Evolutionary conservation across 495 filamentous ascomycete genomes (phyloP).

Genomic region (Penicillium cataractarum): DNA sequence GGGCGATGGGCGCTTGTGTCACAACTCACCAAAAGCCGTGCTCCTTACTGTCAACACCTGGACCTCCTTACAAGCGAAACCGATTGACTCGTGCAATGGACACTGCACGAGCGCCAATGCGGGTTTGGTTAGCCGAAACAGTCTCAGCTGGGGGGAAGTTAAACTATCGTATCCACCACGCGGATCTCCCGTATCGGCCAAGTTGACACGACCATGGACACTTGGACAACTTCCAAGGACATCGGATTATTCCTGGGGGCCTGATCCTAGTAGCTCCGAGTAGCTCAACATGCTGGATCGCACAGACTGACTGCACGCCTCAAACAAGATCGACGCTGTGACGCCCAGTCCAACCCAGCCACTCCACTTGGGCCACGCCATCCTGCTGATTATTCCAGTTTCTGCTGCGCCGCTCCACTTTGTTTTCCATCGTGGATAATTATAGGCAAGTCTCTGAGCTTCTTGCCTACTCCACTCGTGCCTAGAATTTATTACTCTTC

Average conservation of each 20-base stretch:
- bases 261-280: background rate
- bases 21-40: background rate
- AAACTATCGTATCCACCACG: background rate
- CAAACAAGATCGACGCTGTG: constrained; percentile 3
- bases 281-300: background rate
- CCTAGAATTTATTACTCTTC: constrained; percentile 14
- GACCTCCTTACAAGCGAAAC: background rate
- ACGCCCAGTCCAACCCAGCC: background rate
- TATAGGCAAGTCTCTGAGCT: constrained; percentile 12
- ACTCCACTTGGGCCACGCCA: constrained; percentile 14
- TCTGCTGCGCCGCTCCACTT: constrained; percentile 10
- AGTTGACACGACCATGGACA: too few relatives aligned
- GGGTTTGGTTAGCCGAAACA: background rate
- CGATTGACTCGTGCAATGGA: background rate
- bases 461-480: constrained; percentile 18
- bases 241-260: too few relatives aligned
- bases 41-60: constrained; percentile 1
- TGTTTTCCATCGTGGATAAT: constrained; percentile 11
- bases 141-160: background rate
- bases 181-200: background rate
- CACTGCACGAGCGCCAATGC: background rate
- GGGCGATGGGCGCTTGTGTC: background rate
- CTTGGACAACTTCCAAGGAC: too few relatives aligned
- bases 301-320: background rate
- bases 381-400: background rate